A percentile compares a stretch with the other conserved stretches of the same genome.
Conservation (phyloP, 306 rosid genomes). For the Quercus mongolica region DNA sequence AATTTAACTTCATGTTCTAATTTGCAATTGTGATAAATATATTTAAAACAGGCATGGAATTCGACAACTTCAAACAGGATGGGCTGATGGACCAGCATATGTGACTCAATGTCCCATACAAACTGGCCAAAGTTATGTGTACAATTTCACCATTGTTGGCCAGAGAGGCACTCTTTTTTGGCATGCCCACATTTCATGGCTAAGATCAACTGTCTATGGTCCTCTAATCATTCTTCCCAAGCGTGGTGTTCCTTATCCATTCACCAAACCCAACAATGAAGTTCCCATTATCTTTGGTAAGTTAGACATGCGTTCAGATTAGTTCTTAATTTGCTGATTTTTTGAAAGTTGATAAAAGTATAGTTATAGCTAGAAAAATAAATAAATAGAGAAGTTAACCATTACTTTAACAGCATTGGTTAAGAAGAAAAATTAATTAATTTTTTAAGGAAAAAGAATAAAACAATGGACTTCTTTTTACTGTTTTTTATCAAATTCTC, state of each 20-base stretch:
- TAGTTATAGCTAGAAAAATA: too few relatives aligned
- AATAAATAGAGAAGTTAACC: too few relatives aligned
- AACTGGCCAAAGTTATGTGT: constrained; percentile 55
- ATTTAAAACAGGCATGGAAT: constrained; percentile 61
- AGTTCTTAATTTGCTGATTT: too few relatives aligned
- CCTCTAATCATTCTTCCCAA: constrained; percentile 56
- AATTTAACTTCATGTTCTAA: not conserved
- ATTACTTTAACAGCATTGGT: too few relatives aligned
- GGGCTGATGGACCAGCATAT: constrained; percentile 77
- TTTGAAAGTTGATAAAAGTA: too few relatives aligned
- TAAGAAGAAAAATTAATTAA: too few relatives aligned
- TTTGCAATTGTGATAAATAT: not conserved
- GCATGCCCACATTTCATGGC: constrained; percentile 76
- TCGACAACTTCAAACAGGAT: constrained; percentile 50
- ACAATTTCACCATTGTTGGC: constrained; percentile 52
- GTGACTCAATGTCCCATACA: constrained; percentile 74
- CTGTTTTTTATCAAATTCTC: too few relatives aligned
- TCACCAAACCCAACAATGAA: constrained; percentile 39
- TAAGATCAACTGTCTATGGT: constrained; percentile 58
- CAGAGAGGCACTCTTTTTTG: constrained; percentile 70
- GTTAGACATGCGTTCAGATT: not conserved
- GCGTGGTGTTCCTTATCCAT: constrained; percentile 42
- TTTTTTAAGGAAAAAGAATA: too few relatives aligned
- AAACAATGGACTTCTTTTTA: too few relatives aligned
- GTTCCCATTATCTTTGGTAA: constrained; percentile 42